Evolutionary conservation across 306 rosid genomes (phyloP), one percentile per base, ranked within the genome.

Genomic region (Cucurbita maxima): DNA sequence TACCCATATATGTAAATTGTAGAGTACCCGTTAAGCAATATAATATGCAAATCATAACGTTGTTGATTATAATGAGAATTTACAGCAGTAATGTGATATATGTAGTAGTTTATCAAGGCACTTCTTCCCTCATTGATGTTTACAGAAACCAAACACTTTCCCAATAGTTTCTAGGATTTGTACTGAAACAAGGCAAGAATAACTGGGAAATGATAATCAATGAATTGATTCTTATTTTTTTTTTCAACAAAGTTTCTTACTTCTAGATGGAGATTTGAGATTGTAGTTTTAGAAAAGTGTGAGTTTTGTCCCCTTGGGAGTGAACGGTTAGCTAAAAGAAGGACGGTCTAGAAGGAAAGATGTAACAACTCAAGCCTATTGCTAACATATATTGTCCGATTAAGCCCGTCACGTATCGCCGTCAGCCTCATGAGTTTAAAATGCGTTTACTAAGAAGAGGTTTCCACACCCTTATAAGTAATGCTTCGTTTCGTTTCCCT

Each of bases 41-140:
- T 67, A 63, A 66, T 68, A 22, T 75, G 56, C 41, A 25, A 74
- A 61, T 25, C 69, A 56, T 71, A 76, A 52, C 64, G 44, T 41
- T 63, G 51, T 5, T 63, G 71, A n/a, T 63, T 1, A 38, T 18
- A 63, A 63, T 37, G 47, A n/a, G 41, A 41, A 40, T 63, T 62
- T 10, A 16, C 71, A 63, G 51, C 51, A 63, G 52, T 63, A 5
- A 38, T 63, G 52, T 10, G 22, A 18, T 60, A 14, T 61, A 1
- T 63, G 52, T 34, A 3, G 30, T 18, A 63, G 70, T 40, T 60
- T 37, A 37, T 61, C 36, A 63, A 63, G 51, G 71, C 13, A 16
- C 10, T 63, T 11, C 34, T 10, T 37, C 14, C 48, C 44, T 37
- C 25, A 16, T 61, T 30, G 43, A 58, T 58, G 64, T 58, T 30